A percentile compares a stretch with the other conserved stretches of the same genome.
phyloP scores from a whole-genome alignment of 495 filamentous ascomycete species.

The Baudoinia panamericana region DNA sequence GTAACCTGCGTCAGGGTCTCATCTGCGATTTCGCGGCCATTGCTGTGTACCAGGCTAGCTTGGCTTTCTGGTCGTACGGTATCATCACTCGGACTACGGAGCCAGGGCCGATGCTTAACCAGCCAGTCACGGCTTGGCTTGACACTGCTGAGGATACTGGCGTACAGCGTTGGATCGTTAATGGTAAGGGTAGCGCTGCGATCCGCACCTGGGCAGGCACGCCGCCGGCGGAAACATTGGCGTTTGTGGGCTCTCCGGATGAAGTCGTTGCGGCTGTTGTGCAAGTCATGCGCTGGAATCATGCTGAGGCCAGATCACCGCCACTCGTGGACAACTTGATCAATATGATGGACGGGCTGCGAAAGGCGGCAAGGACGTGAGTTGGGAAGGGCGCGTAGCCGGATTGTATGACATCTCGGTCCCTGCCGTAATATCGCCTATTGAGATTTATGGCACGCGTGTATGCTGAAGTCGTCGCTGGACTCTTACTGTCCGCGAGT shows the following conservation, averaged over 20 bases:
- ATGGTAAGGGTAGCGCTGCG: constrained; percentile 16
- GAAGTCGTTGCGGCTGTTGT: constrained; percentile 36
- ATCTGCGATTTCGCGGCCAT: constrained; percentile 48
- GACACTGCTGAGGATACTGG: constrained; percentile 36
- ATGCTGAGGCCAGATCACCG: constrained; percentile 27
- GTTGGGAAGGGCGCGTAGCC: no score
- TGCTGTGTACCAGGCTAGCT: constrained; percentile 44
- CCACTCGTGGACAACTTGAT: constrained; percentile 44
- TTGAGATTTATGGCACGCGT: no score
- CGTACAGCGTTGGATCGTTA: constrained; percentile 27
- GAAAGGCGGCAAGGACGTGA: constrained; percentile 21
- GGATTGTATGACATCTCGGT: no score
- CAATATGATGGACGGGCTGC: constrained; percentile 36
- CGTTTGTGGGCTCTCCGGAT: constrained; percentile 32
- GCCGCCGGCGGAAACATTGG: background rate
- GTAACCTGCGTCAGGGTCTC: constrained; percentile 33
- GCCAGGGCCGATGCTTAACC: background rate
- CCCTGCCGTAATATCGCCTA: no score
- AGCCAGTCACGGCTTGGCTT: constrained; percentile 31
- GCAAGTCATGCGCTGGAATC: constrained; percentile 37
- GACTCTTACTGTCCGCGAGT: no score
- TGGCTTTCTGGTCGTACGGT: constrained; percentile 50
- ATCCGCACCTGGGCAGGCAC: constrained; percentile 8
- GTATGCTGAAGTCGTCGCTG: no score
- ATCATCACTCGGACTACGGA: constrained; percentile 25